Percentiles rank a stretch among this genome's conserved stretches.
These are phyloP conservation scores for Neurospora sp. DNA, from an alignment of 495 filamentous ascomycete species.

Conservation along the genomic window DNA sequence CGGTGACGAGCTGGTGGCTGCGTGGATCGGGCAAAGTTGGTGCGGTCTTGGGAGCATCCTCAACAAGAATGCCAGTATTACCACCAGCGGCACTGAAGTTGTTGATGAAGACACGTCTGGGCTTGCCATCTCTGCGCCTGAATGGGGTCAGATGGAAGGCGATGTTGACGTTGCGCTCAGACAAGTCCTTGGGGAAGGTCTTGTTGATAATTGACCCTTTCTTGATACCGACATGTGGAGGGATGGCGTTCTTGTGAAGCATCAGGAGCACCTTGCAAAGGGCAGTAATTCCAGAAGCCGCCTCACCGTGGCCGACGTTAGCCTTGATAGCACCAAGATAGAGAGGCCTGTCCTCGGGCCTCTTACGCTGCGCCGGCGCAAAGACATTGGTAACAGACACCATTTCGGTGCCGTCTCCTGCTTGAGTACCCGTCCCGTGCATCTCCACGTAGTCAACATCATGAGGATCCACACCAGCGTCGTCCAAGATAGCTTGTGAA, in stretches of 20 bases:
- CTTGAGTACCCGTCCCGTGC: slow-evolving; percentile 84
- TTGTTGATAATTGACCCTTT: slow-evolving; percentile 57
- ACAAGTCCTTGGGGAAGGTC: slow-evolving; percentile 66
- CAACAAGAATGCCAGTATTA: slow-evolving; percentile 53
- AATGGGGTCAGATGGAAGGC: slow-evolving; percentile 52
- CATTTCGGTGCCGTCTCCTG: slow-evolving; percentile 75
- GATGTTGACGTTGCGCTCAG: slow-evolving; percentile 64
- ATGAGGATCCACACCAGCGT: slow-evolving; percentile 60
- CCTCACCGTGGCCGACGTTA: slow-evolving; percentile 85
- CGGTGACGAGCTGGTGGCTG: slow-evolving; percentile 41
- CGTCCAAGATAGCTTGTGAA: slow-evolving; percentile 57
- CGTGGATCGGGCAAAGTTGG: slow-evolving; percentile 35
- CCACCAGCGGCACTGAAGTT: slow-evolving; percentile 64
- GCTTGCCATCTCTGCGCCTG: slow-evolving; percentile 48
- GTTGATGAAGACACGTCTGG: slow-evolving; percentile 54
- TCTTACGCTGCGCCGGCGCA: slow-evolving; percentile 56
- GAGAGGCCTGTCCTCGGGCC: slow-evolving; percentile 59
- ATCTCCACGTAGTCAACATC: slow-evolving; percentile 78
- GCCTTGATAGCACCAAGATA: slow-evolving; percentile 79
- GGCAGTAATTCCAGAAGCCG: slow-evolving; percentile 73
- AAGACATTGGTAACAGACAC: slow-evolving; percentile 69
- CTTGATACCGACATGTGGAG: slow-evolving; percentile 85
- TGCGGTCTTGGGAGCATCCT: slow-evolving; percentile 38
- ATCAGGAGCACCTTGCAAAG: slow-evolving; percentile 82
- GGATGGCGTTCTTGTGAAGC: slow-evolving; percentile 74